These are phyloP conservation scores for Aurantiochytrium sp. DNA, from an alignment of 108 stramenopile species.

Conservation along the genomic window DNA sequence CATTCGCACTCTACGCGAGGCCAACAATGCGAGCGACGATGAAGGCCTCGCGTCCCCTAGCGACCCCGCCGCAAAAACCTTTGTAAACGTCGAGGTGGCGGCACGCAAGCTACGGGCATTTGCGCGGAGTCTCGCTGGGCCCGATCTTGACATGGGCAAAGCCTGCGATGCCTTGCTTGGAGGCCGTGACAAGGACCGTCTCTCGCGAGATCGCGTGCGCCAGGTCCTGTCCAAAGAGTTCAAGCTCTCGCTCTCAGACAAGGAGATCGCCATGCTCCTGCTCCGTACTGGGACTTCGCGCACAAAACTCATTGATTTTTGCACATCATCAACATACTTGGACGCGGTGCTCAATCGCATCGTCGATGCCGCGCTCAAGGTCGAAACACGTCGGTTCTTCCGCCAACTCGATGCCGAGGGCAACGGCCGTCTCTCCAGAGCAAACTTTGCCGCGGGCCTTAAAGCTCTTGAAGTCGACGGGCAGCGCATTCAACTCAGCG, in stretches of 20 bases:
- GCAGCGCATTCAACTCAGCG: neutral
- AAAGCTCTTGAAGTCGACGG: neutral
- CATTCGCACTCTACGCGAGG: no score
- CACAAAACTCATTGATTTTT: neutral
- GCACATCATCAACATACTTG: neutral
- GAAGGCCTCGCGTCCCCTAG: no score
- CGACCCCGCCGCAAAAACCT: neutral
- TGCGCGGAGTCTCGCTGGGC: neutral
- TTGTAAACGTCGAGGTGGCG: neutral
- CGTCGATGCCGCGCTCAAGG: slow-evolving; percentile 1
- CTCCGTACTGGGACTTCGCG: neutral
- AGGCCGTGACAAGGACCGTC: neutral
- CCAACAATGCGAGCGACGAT: no score
- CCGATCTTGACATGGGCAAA: neutral
- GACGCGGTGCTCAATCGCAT: neutral
- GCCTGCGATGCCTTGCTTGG: neutral
- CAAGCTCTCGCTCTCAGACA: neutral
- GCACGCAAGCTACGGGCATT: neutral
- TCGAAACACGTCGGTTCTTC: neutral
- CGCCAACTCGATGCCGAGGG: neutral
- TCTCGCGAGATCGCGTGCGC: neutral
- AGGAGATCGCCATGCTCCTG: neutral
- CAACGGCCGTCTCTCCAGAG: neutral
- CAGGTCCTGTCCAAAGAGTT: neutral
- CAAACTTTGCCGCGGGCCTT: neutral